These are phyloP conservation scores for Rosellinia necatrix DNA, from an alignment of 2,329 filamentous ascomycete genomes.

Conservation along the genomic window DNA sequence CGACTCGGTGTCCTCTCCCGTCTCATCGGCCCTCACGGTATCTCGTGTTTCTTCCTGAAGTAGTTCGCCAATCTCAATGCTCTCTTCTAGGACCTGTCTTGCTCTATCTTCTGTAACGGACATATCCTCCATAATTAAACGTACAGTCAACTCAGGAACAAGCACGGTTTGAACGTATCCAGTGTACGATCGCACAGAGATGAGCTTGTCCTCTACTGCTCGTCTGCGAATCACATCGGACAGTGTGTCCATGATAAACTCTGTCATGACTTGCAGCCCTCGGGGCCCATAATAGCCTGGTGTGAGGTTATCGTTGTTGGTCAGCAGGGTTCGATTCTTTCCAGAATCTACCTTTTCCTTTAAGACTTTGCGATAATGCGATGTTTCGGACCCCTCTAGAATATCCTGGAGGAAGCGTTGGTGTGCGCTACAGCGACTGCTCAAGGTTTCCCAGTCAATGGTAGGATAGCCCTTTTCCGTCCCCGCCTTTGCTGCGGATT, in stretches of 20 bases:
- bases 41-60: slow-evolving; percentile 69
- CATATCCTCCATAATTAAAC: slow-evolving; percentile 63
- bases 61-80: slow-evolving; percentile 68
- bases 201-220: slow-evolving; percentile 66
- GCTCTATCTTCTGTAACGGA: slow-evolving; percentile 48
- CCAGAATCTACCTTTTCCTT: slow-evolving; percentile 60
- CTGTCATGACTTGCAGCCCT: slow-evolving; percentile 73
- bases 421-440: slow-evolving; percentile 61
- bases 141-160: slow-evolving; percentile 70
- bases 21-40: slow-evolving; percentile 45
- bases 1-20: slow-evolving; percentile 30
- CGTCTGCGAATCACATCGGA: slow-evolving; percentile 63
- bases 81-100: slow-evolving; percentile 65
- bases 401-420: slow-evolving; percentile 61
- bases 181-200: slow-evolving; percentile 68
- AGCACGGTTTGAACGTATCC: slow-evolving; percentile 75
- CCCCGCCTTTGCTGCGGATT: slow-evolving; percentile 56
- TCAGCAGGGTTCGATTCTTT: slow-evolving; percentile 62
- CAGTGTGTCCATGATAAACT: slow-evolving; percentile 67
- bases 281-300: slow-evolving; percentile 85
- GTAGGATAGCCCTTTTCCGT: slow-evolving; percentile 65
- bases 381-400: slow-evolving; percentile 58
- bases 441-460: slow-evolving; percentile 70
- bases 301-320: slow-evolving; percentile 61
- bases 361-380: slow-evolving; percentile 65